Base-by-base conservation (phyloP, 192 early-diverging fungal species). In the Gonapodya sp. region DNA sequence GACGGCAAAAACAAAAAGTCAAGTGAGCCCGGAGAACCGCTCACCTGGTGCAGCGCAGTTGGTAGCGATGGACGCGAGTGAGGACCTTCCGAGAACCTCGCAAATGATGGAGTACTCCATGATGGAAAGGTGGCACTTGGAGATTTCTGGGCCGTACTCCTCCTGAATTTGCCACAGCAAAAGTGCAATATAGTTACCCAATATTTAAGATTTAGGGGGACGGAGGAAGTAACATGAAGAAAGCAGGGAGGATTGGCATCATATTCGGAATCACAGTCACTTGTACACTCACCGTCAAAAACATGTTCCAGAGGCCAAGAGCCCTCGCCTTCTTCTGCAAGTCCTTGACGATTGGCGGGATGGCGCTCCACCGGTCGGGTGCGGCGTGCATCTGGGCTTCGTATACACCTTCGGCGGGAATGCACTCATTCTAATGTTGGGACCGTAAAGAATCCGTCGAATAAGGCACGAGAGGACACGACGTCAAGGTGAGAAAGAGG, bases 291-390 rank as follows among this genome's bases (percentile, higher is more conserved):
- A 64, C 46, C 8, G 46, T 64, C 81, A 98, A 86, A 85, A 95
- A 99, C 77, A 98, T 83, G 87, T 99, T 99, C 97, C 97, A 99
- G n/a, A 99, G 92, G 18, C 96, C 97, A 34, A 97, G 89, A 36
- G 86, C 85, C 78, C 89, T 89, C 0, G 97, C 97, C 83, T 94
- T 94, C 36, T 81, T 82, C 87, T 99, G 98, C 75, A 99, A 93
- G 34, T 90, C 86, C 83, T 97, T 96, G 79, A 98, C 89, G 72
- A 97, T 88, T 36, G 89, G 87, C n/a, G 96, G 97, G 64, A 96
- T 91, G 0, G 92, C 92, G 89, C 88, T 94, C 93, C 95, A 98
- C 34, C 97, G 91, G 73, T 96, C 85, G 1, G 93, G 91, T 1
- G 92, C 89, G 79, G 86, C 79, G 36, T 92, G 94, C 80, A 97